Evolutionary conservation across 305 asterid species (phyloP).

Genomic region (Rubia tinctorum): DNA sequence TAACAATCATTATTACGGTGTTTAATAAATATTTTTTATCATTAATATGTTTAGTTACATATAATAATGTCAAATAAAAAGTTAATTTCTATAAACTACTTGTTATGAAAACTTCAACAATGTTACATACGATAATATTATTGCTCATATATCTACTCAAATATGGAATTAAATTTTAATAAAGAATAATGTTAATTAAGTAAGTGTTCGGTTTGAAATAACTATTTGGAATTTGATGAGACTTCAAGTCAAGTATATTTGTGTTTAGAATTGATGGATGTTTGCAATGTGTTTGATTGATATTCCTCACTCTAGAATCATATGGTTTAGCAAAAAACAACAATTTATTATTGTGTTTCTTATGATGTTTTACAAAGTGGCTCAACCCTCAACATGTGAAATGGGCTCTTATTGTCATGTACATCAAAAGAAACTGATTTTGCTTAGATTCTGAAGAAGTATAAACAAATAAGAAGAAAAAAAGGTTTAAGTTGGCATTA

Average conservation of each 20-base stretch:
- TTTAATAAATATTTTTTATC: too few species aligned
- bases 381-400: background rate
- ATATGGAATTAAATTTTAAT: too few species aligned
- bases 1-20: too few species aligned
- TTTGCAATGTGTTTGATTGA: background rate
- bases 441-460: background rate
- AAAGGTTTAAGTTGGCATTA: background rate
- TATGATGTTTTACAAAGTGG: background rate
- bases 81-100: too few species aligned
- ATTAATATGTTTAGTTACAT: too few species aligned
- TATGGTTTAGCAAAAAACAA: slow-evolving; percentile 5
- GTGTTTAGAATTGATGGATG: background rate
- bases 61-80: too few species aligned
- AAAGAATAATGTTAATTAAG: too few species aligned
- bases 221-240: too few species aligned
- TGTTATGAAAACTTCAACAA: too few species aligned
- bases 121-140: too few species aligned
- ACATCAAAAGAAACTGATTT: background rate
- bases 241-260: background rate
- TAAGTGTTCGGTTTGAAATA: too few species aligned
- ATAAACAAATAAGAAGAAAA: background rate
- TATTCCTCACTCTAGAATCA: background rate
- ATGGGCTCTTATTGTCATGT: background rate
- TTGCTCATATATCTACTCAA: too few species aligned
- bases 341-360: background rate